phyloP scores from a whole-genome alignment of 2,329 filamentous ascomycete genomes.

The Colletotrichum euphorbiae region DNA sequence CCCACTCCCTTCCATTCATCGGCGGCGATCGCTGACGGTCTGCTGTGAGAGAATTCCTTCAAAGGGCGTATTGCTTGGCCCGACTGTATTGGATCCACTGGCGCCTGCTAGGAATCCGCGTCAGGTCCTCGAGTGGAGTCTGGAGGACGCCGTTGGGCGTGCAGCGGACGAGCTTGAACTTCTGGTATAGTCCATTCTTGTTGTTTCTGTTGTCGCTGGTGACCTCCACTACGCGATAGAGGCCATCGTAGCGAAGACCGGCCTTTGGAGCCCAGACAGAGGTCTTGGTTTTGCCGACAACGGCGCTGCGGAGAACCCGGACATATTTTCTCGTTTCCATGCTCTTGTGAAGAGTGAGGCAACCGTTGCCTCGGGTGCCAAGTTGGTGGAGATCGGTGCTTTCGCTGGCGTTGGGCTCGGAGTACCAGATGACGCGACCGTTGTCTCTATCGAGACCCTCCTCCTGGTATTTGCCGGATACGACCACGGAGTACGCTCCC shows the following conservation, averaged over 20 bases:
- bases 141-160: neutral
- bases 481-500: slow-evolving; percentile 67
- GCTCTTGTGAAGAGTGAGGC: slow-evolving; percentile 44
- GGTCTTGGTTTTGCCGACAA: neutral
- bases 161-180: slow-evolving; percentile 34
- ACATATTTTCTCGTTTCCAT: slow-evolving; percentile 38
- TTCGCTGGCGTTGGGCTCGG: slow-evolving; percentile 42
- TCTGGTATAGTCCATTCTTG: slow-evolving; percentile 18
- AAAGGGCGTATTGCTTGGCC: no score
- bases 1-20: no score
- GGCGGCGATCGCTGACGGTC: no score
- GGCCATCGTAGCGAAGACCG: slow-evolving; percentile 52
- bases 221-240: slow-evolving; percentile 45
- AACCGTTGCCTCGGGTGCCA: neutral
- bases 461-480: slow-evolving; percentile 52
- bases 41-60: no score
- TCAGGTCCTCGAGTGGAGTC: slow-evolving; percentile 21
- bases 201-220: no score
- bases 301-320: slow-evolving; percentile 47
- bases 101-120: neutral
- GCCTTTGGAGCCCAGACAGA: slow-evolving; percentile 39
- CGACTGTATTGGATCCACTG: slow-evolving; percentile 37
- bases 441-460: slow-evolving; percentile 43
- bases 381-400: slow-evolving; percentile 33
- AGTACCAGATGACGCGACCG: slow-evolving; percentile 44